phyloP scores from a whole-genome alignment of 2,329 filamentous ascomycete species.

The Arthrobotrys pseudoclavata region DNA sequence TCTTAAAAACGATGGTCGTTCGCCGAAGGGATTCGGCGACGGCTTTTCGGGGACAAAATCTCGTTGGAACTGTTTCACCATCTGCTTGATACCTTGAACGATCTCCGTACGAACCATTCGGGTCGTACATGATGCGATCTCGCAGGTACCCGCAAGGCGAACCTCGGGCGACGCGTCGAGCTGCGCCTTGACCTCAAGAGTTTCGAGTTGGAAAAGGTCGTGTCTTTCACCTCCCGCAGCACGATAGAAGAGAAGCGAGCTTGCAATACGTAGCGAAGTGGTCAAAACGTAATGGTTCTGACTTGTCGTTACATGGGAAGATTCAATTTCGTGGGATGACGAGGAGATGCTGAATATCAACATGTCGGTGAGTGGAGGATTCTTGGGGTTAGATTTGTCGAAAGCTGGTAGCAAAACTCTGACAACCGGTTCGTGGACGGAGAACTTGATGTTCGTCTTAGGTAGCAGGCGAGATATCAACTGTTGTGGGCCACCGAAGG shows the following conservation, averaged over 20 bases:
- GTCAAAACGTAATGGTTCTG: slow-evolving; percentile 88
- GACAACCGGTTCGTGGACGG: slow-evolving; percentile 94
- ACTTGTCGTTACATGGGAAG: slow-evolving; percentile 88
- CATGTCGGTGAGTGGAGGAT: slow-evolving; percentile 88
- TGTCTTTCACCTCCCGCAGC: slow-evolving; percentile 85
- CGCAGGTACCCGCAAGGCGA: slow-evolving; percentile 82
- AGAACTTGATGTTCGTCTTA: slow-evolving; percentile 94
- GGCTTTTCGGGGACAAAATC: slow-evolving; percentile 76
- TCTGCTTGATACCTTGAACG: slow-evolving; percentile 89
- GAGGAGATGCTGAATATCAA: slow-evolving; percentile 96
- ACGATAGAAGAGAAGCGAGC: slow-evolving; percentile 94
- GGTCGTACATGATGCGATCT: slow-evolving; percentile 86
- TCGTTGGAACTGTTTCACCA: slow-evolving; percentile 83
- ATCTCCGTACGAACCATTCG: slow-evolving; percentile 94
- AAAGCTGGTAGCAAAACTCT: slow-evolving; percentile 88
- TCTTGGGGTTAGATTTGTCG: slow-evolving; percentile 70
- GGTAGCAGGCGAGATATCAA: slow-evolving; percentile 91
- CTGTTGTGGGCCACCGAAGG: slow-evolving; percentile 68
- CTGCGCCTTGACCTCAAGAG: slow-evolving; percentile 86
- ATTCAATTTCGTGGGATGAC: slow-evolving; percentile 91
- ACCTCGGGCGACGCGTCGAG: slow-evolving; percentile 88
- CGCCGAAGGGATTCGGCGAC: slow-evolving; percentile 69
- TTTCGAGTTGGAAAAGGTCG: slow-evolving; percentile 88
- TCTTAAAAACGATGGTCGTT: slow-evolving; percentile 77
- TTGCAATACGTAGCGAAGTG: slow-evolving; percentile 84